A percentile compares a stretch with the other conserved stretches of the same genome.
Evolutionary conservation across 1,139 yeast genomes (phyloP).

Genomic region (Hansenula sp.): DNA sequence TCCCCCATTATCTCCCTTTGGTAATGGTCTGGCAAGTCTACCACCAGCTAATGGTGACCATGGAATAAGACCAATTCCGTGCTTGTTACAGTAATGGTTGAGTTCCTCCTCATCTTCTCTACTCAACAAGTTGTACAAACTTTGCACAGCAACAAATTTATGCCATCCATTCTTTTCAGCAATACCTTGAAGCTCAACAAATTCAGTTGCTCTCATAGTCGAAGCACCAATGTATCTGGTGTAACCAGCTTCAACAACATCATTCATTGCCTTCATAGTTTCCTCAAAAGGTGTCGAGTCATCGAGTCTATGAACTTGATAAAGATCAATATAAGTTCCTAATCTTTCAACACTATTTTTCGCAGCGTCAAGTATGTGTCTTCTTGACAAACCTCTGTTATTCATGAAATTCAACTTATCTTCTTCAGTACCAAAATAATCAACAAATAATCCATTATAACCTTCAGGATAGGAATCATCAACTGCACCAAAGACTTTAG

Average conservation of each 20-base stretch:
- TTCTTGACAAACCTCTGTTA: constrained; percentile 37
- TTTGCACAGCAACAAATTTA: constrained; percentile 47
- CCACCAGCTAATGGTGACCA: constrained; percentile 51
- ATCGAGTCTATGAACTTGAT: constrained; percentile 43
- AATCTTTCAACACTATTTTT: constrained; percentile 35
- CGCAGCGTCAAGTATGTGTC: constrained; percentile 43
- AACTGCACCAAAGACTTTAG: constrained; percentile 28
- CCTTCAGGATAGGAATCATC: constrained; percentile 18
- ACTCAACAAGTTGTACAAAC: constrained; percentile 41
- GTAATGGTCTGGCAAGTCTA: constrained; percentile 36
- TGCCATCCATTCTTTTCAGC: constrained; percentile 42
- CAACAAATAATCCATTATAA: background rate
- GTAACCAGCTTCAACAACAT: constrained; percentile 36
- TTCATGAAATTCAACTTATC: constrained; percentile 21
- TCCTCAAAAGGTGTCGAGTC: constrained; percentile 36
- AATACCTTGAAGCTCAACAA: constrained; percentile 37
- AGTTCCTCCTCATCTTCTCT: constrained; percentile 50
- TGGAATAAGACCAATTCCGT: constrained; percentile 40
- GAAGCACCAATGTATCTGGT: constrained; percentile 46
- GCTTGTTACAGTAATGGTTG: constrained; percentile 33
- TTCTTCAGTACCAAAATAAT: constrained; percentile 1
- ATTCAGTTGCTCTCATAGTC: constrained; percentile 39
- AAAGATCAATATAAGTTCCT: constrained; percentile 45
- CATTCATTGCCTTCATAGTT: constrained; percentile 44
- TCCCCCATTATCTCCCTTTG: constrained; percentile 4